A percentile compares a stretch with the other conserved stretches of the same genome.
Conservation (phyloP, 1,284 basidiomycete species). For the Apiotrichum sp. region DNA sequence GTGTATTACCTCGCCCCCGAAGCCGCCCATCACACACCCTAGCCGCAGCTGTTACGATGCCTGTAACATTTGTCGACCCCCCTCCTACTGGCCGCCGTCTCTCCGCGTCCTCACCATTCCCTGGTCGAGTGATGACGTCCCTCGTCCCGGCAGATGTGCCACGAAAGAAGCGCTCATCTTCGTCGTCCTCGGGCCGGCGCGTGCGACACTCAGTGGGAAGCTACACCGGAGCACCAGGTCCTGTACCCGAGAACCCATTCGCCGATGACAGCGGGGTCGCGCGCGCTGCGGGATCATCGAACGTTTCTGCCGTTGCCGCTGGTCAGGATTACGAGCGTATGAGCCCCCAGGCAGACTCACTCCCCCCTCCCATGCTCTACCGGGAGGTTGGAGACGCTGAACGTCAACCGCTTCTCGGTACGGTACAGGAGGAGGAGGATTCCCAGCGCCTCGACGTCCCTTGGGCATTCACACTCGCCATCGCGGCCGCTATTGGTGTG, state of each 20-base stretch:
- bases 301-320: background rate
- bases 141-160: conserved; percentile 8
- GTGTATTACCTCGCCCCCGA: background rate
- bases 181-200: background rate
- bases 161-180: background rate
- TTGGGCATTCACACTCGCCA: background rate
- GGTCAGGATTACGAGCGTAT: background rate
- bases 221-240: background rate
- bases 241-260: conserved; percentile 1
- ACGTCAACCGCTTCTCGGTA: conserved; percentile 47
- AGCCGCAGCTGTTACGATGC: conserved; percentile 3
- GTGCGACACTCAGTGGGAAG: background rate
- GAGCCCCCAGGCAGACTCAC: background rate
- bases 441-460: background rate
- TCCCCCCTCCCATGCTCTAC: background rate
- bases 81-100: conserved; percentile 3
- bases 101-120: conserved; percentile 12
- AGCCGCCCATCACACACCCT: too few species aligned
- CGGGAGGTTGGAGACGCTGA: conserved; percentile 34
- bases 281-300: background rate
- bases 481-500: background rate
- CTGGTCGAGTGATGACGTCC: conserved; percentile 9
- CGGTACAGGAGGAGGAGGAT: conserved; percentile 17
- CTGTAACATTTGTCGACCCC: conserved; percentile 12
- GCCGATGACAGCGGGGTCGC: background rate